phyloP scores from a whole-genome alignment of 108 stramenopile species.

The Discostella stelligeroides region DNA sequence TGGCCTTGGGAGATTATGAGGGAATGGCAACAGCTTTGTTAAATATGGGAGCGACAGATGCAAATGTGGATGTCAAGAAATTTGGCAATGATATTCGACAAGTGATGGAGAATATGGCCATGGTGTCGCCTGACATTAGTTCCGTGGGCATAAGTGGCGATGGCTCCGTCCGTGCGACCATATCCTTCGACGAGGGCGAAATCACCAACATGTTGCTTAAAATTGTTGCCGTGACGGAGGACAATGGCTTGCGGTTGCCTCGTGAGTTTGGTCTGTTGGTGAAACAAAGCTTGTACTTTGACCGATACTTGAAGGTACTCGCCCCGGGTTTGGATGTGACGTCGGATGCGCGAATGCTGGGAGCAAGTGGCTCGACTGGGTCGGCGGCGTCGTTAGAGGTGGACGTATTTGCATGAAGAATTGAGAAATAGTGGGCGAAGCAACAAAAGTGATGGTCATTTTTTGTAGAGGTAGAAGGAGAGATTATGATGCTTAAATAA shows the following conservation, averaged over 20 bases:
- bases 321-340: conserved; percentile 92
- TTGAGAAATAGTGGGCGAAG: not conserved
- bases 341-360: conserved; percentile 58
- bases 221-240: conserved; percentile 90
- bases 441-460: too few species aligned
- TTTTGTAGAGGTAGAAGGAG: too few species aligned
- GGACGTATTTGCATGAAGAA: conserved; percentile 2
- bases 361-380: conserved; percentile 18
- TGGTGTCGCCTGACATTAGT: conserved; percentile 76
- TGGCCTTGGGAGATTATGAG: conserved; percentile 80
- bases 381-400: not conserved
- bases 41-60: conserved; percentile 93
- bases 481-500: too few species aligned
- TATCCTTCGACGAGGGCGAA: conserved; percentile 86
- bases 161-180: conserved; percentile 50
- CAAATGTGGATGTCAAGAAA: conserved; percentile 77
- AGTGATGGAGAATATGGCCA: conserved; percentile 73
- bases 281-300: conserved; percentile 97
- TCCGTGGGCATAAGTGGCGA: conserved; percentile 61
- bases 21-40: conserved; percentile 87
- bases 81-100: conserved; percentile 88
- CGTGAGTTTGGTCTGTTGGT: conserved; percentile 95
- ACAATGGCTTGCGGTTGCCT: conserved; percentile 93
- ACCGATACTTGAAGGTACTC: conserved; percentile 93
- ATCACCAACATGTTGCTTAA: conserved; percentile 87